Conservation (phyloP, 2,329 filamentous ascomycete species). For the Pseudogymnoascus sp. region DNA sequence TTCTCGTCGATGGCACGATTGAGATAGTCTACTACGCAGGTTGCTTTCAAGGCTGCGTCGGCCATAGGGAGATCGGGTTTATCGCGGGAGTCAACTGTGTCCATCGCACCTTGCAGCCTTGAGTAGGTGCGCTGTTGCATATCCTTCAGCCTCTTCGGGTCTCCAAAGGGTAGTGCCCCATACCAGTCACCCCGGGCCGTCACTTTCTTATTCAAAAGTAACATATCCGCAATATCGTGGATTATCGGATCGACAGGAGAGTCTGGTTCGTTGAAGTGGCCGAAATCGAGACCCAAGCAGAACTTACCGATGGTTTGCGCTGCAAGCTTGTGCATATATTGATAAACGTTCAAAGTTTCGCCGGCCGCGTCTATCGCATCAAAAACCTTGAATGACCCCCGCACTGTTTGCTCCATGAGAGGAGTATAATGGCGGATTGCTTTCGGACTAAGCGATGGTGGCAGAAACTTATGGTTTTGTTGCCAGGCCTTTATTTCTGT, state of each 20-base stretch:
- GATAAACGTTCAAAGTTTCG: constrained; percentile 39
- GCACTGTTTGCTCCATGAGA: constrained; percentile 48
- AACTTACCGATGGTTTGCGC: constrained; percentile 37
- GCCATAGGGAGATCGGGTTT: constrained; percentile 26
- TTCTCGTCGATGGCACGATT: constrained; percentile 46
- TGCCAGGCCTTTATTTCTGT: constrained; percentile 44
- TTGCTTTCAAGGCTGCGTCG: constrained; percentile 44
- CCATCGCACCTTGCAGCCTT: background rate
- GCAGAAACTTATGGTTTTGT: constrained; percentile 53
- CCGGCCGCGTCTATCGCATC: constrained; percentile 41
- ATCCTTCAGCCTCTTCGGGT: constrained; percentile 36
- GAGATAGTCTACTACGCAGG: constrained; percentile 39
- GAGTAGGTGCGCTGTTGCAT: background rate
- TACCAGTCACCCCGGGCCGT: constrained; percentile 50
- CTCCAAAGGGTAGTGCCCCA: constrained; percentile 48
- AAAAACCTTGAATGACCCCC: constrained; percentile 43
- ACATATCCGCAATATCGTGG: constrained; percentile 39
- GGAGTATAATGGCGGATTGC: constrained; percentile 55
- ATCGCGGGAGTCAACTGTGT: background rate
- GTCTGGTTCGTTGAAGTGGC: constrained; percentile 36
- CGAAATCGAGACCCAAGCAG: constrained; percentile 35
- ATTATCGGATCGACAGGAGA: constrained; percentile 46
- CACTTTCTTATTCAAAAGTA: constrained; percentile 53
- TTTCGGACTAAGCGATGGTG: constrained; percentile 50
- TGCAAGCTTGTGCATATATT: constrained; percentile 40